phyloP scores from a whole-genome alignment of 352 stramenopile genomes.

The Thraustotheca clavata region DNA sequence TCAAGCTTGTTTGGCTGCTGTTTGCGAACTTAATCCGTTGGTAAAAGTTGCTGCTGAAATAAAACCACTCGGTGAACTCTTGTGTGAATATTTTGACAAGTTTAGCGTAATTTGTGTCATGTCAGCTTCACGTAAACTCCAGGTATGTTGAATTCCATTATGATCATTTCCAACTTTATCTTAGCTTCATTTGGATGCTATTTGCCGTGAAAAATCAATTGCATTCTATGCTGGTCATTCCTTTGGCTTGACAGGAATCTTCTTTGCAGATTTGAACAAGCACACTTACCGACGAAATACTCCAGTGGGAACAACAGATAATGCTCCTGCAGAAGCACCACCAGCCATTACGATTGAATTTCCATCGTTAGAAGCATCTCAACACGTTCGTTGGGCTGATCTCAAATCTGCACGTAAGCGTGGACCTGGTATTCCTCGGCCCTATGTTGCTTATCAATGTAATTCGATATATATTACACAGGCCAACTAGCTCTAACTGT shows the following conservation, averaged over 20 bases:
- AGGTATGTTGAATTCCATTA: constrained; percentile 25
- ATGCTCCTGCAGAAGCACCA: constrained; percentile 25
- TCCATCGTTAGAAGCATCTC: constrained; percentile 39
- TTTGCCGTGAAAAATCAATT: constrained; percentile 45
- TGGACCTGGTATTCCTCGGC: constrained; percentile 53
- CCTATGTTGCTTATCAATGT: constrained; percentile 78
- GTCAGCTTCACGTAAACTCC: constrained; percentile 30
- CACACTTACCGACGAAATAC: constrained; percentile 56
- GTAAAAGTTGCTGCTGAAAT: constrained; percentile 81
- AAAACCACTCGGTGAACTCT: constrained; percentile 32
- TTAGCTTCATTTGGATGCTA: constrained; percentile 43
- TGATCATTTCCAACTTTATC: not conserved
- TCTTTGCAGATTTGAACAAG: constrained; percentile 63
- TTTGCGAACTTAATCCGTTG: constrained; percentile 93
- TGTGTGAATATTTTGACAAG: constrained; percentile 71
- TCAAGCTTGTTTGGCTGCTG: constrained; percentile 61
- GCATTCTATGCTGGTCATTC: constrained; percentile 66
- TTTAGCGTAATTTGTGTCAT: constrained; percentile 84
- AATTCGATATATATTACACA: constrained; percentile 22
- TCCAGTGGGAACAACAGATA: not conserved
- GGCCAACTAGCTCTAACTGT: not conserved
- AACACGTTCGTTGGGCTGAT: constrained; percentile 46
- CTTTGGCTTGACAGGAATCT: constrained; percentile 69
- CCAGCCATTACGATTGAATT: constrained; percentile 42
- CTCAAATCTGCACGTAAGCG: constrained; percentile 61